Conservation (phyloP, 2,329 filamentous ascomycete species). For the Fusarium sublunatum region DNA sequence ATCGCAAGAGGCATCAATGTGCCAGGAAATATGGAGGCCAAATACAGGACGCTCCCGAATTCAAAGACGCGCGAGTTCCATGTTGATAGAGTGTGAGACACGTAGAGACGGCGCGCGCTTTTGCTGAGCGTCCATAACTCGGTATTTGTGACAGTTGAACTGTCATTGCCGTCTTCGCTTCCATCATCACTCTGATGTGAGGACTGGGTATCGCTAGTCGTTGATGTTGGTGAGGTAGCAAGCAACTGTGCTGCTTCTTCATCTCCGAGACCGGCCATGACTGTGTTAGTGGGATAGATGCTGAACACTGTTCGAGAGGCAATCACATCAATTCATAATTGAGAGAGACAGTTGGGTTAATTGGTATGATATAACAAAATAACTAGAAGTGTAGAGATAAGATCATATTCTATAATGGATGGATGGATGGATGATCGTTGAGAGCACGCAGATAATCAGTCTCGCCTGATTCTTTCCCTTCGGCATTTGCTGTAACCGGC, state of each 20-base stretch:
- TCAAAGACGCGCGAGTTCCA: slow-evolving; percentile 75
- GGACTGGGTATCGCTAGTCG: neutral
- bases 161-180: neutral
- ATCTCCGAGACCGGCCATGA: slow-evolving; percentile 30
- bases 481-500: slow-evolving; percentile 15
- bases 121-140: slow-evolving; percentile 30
- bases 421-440: neutral
- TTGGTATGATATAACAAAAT: neutral
- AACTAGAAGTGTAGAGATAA: neutral
- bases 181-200: slow-evolving; percentile 3
- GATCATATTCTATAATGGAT: neutral
- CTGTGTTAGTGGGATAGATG: slow-evolving; percentile 2
- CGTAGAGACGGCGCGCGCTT: slow-evolving; percentile 58
- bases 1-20: slow-evolving; percentile 74
- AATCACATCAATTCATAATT: neutral
- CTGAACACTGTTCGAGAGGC: neutral
- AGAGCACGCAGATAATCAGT: neutral
- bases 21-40: slow-evolving; percentile 65
- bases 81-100: slow-evolving; percentile 70
- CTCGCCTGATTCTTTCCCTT: slow-evolving; percentile 19
- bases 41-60: slow-evolving; percentile 69
- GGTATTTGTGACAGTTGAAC: neutral
- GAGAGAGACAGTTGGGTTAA: neutral
- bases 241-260: slow-evolving; percentile 28
- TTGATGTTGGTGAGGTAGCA: slow-evolving; percentile 4